These are phyloP conservation scores for Solanum dulcamara DNA, from an alignment of 257 asterid genomes.

Conservation along the genomic window DNA sequence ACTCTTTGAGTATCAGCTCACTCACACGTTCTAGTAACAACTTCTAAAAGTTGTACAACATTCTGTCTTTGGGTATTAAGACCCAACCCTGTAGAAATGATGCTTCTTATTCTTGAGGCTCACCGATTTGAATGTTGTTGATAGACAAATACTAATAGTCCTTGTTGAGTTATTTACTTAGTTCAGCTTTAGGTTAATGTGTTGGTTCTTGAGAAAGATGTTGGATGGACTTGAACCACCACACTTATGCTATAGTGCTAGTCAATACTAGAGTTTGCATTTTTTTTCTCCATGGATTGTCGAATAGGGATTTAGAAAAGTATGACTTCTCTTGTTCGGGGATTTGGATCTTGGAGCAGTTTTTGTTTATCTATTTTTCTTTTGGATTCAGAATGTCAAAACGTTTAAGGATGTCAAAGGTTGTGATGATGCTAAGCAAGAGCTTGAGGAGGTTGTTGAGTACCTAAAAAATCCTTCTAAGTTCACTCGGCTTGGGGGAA, in stretches of 20 bases:
- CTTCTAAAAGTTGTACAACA: neutral
- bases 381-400: constrained; percentile 69
- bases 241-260: neutral
- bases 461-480: constrained; percentile 83
- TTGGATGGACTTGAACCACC: neutral
- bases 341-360: neutral
- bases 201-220: neutral
- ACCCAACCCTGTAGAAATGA: neutral
- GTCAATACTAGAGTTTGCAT: neutral
- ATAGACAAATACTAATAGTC: neutral
- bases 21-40: neutral
- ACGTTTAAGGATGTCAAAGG: constrained; percentile 98
- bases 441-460: constrained; percentile 99
- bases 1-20: neutral
- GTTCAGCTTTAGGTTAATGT: neutral
- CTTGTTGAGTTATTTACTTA: neutral
- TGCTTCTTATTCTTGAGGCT: neutral
- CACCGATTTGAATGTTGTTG: neutral
- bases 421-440: constrained; percentile 99
- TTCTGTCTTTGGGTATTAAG: neutral
- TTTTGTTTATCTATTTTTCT: neutral
- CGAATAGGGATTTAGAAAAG: neutral
- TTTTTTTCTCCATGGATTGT: neutral
- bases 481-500: constrained; percentile 94
- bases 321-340: neutral